phyloP scores from a whole-genome alignment of 2,329 filamentous ascomycete species.

The Colletotrichum australisinense region DNA sequence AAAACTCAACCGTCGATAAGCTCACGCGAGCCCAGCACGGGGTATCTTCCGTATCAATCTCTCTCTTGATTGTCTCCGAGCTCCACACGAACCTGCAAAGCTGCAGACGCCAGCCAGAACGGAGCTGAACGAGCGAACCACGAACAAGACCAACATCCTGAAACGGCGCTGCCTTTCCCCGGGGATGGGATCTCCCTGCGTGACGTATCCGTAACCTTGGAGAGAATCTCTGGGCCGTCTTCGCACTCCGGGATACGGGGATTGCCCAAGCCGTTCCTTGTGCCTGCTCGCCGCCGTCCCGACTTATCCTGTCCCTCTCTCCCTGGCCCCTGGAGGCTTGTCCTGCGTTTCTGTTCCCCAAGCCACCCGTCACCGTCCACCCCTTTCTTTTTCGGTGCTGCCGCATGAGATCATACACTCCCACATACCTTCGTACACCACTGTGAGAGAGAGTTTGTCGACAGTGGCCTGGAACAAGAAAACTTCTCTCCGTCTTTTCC shows the following conservation, averaged over 20 bases:
- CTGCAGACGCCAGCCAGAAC: neutral
- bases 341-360: neutral
- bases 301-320: neutral
- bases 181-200: conserved; percentile 32
- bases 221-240: conserved; percentile 19
- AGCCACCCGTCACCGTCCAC: neutral
- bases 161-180: conserved; percentile 26
- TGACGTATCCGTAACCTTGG: conserved; percentile 3
- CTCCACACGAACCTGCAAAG: neutral
- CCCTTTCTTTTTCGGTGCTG: neutral
- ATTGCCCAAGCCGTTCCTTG: conserved; percentile 2
- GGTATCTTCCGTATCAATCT: conserved; percentile 4
- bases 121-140: conserved; percentile 9
- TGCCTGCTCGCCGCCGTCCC: neutral
- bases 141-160: conserved; percentile 25
- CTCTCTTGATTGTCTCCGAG: neutral
- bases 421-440: neutral
- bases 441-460: neutral
- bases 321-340: neutral
- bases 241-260: neutral
- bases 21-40: conserved; percentile 14
- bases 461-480: neutral
- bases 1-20: conserved; percentile 17
- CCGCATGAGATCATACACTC: neutral
- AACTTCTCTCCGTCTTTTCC: neutral